Base-by-base conservation (phyloP, 75 land plant species). In the Pinus taeda region DNA sequence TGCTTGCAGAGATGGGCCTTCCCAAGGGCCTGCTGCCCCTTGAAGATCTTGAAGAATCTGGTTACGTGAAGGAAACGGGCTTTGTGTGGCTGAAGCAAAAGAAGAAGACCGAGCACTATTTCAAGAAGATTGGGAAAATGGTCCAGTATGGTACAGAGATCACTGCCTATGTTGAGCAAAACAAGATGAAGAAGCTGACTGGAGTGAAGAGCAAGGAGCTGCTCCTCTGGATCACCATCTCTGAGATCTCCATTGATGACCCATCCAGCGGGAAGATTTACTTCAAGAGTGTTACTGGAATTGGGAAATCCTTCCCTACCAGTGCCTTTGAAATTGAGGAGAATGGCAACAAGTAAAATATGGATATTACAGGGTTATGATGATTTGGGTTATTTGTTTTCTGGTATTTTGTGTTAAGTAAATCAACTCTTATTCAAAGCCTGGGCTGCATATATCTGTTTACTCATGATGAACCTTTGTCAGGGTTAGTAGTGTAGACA, bases 1-100 rank as follows among this genome's bases (percentile, higher is more conserved):
- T 88, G 15, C 74, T 90, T 30, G 69, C 49, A 67, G 84, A 77
- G 76, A 29, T 80, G 26, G 76, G 76, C 21, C 78, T 90, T 36
- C 92, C 92, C 53, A 76, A 64, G 15, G 92, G 92, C 2, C 82
- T 90, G 59, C 73, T 90, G 74, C 92, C 92, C 20, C 76, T 90
- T 63, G 72, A 82, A 72, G 73, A 83, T 6, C 62, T 88, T 13
- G 75, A 64, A 57, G 92, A 88, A 71, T 58, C 62, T 3, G 92
- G 92, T 13, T 74, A 76, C 62, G 82, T 77, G 60, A 59, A 71
- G 72, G 85, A 60, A 60, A 83, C 85, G 17, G 92, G 91, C 17
- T 90, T 76, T 65, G 82, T 88, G 62, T 90, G 91, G 92, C 75
- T 81, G 42, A 77, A 63, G 70, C 81, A 74, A 80, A 74, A 72